Conservation (phyloP, 2,329 filamentous ascomycete genomes). For the Penicillium sp. region DNA sequence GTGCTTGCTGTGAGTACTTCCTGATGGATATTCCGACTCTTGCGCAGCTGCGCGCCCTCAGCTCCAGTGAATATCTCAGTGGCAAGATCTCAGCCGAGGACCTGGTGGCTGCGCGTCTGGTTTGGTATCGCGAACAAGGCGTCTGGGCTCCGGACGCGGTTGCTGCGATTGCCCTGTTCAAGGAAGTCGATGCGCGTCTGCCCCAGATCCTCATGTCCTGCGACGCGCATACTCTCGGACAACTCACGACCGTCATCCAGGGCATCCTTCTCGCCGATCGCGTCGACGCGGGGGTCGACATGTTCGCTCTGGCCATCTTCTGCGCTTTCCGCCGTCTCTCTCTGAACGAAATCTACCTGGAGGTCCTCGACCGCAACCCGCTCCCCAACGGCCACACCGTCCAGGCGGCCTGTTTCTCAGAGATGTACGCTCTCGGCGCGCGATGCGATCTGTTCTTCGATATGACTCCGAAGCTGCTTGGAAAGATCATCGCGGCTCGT, state of each 20-base stretch:
- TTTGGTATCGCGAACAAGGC: slow-evolving; percentile 47
- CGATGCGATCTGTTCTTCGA: slow-evolving; percentile 67
- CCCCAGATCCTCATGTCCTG: slow-evolving; percentile 30
- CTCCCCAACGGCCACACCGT: slow-evolving; percentile 64
- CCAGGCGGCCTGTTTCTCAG: slow-evolving; percentile 66
- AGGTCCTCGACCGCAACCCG: slow-evolving; percentile 65
- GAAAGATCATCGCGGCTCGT: slow-evolving; percentile 45
- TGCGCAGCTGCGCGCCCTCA: slow-evolving; percentile 42
- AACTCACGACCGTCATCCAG: slow-evolving; percentile 42
- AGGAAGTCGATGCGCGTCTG: slow-evolving; percentile 37
- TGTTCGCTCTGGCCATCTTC: slow-evolving; percentile 62
- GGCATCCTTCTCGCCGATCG: slow-evolving; percentile 33
- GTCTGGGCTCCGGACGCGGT: slow-evolving; percentile 37
- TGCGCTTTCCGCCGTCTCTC: slow-evolving; percentile 60
- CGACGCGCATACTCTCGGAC: slow-evolving; percentile 38
- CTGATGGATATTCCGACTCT: slow-evolving; percentile 40
- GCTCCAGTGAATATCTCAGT: slow-evolving; percentile 46
- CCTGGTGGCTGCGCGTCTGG: slow-evolving; percentile 43
- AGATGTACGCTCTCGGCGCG: slow-evolving; percentile 66
- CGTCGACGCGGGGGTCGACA: slow-evolving; percentile 55
- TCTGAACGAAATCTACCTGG: slow-evolving; percentile 66
- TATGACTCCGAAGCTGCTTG: slow-evolving; percentile 55
- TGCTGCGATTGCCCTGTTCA: slow-evolving; percentile 38
- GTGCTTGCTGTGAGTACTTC: slow-evolving; percentile 26
- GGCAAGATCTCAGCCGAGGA: slow-evolving; percentile 41